A percentile compares a stretch with the other conserved stretches of the same genome.
Evolutionary conservation across 371 early-diverging fungal species (phyloP).

Genomic region (Mortierella sp.): DNA sequence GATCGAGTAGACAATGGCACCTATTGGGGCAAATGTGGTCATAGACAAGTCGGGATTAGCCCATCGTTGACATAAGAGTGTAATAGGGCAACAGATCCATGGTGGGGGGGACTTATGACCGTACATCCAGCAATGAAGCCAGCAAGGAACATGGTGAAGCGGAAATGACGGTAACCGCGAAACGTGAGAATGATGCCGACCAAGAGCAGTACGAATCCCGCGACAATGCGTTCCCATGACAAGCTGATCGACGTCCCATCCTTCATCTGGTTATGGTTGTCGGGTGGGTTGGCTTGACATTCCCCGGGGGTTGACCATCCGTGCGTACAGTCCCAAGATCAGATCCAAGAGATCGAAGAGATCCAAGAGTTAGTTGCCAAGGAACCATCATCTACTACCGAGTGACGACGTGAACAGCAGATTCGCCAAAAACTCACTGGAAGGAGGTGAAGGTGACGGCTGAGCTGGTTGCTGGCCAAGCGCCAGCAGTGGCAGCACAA

Average conservation of each 20-base stretch:
- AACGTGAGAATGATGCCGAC: conserved; percentile 35
- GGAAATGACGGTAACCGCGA: conserved; percentile 44
- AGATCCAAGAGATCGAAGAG: no score
- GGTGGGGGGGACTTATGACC: no score
- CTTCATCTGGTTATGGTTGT: background rate
- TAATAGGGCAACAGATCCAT: no score
- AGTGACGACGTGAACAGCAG: no score
- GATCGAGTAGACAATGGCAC: conserved; percentile 60
- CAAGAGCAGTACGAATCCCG: conserved; percentile 22
- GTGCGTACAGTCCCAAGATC: no score
- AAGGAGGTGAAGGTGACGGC: background rate
- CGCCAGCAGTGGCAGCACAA: conserved; percentile 20
- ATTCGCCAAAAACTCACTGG: no score
- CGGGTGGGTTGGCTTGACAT: no score
- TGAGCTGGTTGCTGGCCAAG: conserved; percentile 19
- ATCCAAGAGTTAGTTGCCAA: no score
- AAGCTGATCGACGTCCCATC: conserved; percentile 3
- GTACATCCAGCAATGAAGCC: conserved; percentile 42
- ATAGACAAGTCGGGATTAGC: background rate
- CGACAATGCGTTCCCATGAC: conserved; percentile 43
- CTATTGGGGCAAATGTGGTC: conserved; percentile 6
- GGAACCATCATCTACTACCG: no score
- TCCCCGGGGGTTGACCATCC: no score
- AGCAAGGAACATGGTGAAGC: conserved; percentile 40
- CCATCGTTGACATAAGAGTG: no score